Evolutionary conservation across 2,329 filamentous ascomycete species (phyloP), one percentile per base, ranked within the genome.

Genomic region (Fusarium mundagurra): DNA sequence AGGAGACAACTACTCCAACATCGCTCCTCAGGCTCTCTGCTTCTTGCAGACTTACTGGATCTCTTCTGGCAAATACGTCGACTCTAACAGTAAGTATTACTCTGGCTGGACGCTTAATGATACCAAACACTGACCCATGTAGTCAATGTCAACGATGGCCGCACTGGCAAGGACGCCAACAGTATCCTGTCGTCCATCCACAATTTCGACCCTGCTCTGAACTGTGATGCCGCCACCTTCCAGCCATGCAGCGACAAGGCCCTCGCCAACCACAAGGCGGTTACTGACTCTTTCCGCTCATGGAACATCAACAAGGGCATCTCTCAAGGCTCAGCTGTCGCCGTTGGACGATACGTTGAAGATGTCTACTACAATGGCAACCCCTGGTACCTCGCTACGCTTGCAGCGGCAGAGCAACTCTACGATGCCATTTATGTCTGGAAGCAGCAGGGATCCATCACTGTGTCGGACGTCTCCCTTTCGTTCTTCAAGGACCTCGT

Each of bases 281-380:
- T 94, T 9, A 90, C 91, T 0, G 92, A 96, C 80, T 91, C 92
- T 0, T 96, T 96, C 87, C 90, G 94, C 29, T 84, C 92, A 65
- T 95, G 95, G 81, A 78, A 82, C 20, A 86, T 96, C 83, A 96
- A 96, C 84, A 85, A 84, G 9, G 92, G 90, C 10, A 89, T 92
- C 58, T 76, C 88, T 5, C 82, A 87, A 38, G 91, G 92, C 27
- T 82, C 83, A 22, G 92, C 92, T 13, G 86, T 90, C 16, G 87
- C 90, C 12, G 84, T 92, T 11, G 92, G 92, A 50, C 86, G 92
- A 68, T 94, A 94, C 79, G 83, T 90, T 0, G 92, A 94, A 80
- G 93, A 97, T 76, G 82, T 86, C 8, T 96, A 96, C 82, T 92
- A 92, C 81, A 90, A 90, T 69, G 93, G 93, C 3, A 95, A 96